A percentile compares a stretch with the other conserved stretches of the same genome.
These are phyloP conservation scores for Jackrogersella minutella DNA, from an alignment of 495 filamentous ascomycete genomes.

Conservation along the genomic window DNA sequence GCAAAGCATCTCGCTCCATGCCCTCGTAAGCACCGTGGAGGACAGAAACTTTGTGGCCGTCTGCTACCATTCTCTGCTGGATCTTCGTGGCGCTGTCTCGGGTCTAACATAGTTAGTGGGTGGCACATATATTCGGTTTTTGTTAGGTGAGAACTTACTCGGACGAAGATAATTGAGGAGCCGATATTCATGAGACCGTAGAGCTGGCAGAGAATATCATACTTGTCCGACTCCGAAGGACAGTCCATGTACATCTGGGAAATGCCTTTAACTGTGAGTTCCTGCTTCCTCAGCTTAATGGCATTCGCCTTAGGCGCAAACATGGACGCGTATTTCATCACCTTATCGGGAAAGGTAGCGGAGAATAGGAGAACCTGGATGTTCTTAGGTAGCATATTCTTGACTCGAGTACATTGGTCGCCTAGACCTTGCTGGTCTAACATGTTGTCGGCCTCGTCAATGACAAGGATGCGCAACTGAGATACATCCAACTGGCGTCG, in stretches of 20 bases:
- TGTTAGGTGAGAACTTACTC: constrained; percentile 62
- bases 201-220: constrained; percentile 83
- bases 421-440: constrained; percentile 90
- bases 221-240: constrained; percentile 80
- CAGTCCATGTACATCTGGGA: constrained; percentile 97
- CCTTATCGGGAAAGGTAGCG: constrained; percentile 89
- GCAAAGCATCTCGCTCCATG: constrained; percentile 78
- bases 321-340: constrained; percentile 76
- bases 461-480: constrained; percentile 77
- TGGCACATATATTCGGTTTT: background rate
- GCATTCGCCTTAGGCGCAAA: constrained; percentile 88
- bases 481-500: constrained; percentile 70
- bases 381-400: constrained; percentile 69
- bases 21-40: constrained; percentile 89
- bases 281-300: constrained; percentile 85
- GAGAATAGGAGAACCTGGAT: constrained; percentile 94
- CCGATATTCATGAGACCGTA: constrained; percentile 96
- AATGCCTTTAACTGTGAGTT: constrained; percentile 95
- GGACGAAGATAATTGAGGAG: constrained; percentile 97
- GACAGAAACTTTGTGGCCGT: constrained; percentile 89
- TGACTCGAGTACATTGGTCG: constrained; percentile 92
- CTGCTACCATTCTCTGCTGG: constrained; percentile 80
- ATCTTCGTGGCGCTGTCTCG: constrained; percentile 83
- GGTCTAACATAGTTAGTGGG: constrained; percentile 61
- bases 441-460: constrained; percentile 98